These are phyloP conservation scores for Rhododendron vialii DNA, from an alignment of 148 eudicot genomes.

Conservation along the genomic window DNA sequence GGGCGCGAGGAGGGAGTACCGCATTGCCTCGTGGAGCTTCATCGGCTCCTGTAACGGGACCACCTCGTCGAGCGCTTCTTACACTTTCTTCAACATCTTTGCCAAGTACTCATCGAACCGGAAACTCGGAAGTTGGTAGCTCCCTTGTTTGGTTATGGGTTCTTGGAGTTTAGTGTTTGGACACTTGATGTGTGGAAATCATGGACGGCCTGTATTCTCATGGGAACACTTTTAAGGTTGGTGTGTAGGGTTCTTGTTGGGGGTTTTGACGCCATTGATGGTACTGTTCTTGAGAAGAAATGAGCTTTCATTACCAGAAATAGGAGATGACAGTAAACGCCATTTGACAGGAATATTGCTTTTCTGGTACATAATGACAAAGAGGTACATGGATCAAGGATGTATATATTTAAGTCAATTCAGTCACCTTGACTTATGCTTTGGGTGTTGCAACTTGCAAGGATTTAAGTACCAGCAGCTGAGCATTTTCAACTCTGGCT, in stretches of 20 bases:
- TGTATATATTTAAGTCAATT: too few species aligned
- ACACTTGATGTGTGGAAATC: neutral
- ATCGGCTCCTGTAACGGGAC: constrained; percentile 31
- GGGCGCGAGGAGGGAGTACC: constrained; percentile 33
- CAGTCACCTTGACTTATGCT: too few species aligned
- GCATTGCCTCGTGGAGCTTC: constrained; percentile 33
- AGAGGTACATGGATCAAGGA: too few species aligned
- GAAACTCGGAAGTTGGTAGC: constrained; percentile 8
- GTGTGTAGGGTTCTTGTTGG: neutral
- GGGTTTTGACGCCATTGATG: constrained; percentile 2
- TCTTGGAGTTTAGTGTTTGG: constrained; percentile 11
- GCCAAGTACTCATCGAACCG: constrained; percentile 28
- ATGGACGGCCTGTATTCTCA: neutral
- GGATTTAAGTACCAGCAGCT: too few species aligned
- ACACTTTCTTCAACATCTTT: constrained; percentile 18
- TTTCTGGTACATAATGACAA: too few species aligned
- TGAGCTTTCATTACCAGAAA: neutral
- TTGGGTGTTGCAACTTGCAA: too few species aligned
- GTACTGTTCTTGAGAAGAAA: constrained; percentile 7
- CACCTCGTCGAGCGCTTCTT: constrained; percentile 27
- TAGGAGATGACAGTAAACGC: neutral
- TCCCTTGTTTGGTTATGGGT: neutral
- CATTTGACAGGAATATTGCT: neutral
- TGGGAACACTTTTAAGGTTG: neutral
- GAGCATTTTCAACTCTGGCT: too few species aligned